Percentiles rank a stretch among this genome's conserved stretches.
Conservation (phyloP, 129 eudicot species). For the Apium graveolens region DNA sequence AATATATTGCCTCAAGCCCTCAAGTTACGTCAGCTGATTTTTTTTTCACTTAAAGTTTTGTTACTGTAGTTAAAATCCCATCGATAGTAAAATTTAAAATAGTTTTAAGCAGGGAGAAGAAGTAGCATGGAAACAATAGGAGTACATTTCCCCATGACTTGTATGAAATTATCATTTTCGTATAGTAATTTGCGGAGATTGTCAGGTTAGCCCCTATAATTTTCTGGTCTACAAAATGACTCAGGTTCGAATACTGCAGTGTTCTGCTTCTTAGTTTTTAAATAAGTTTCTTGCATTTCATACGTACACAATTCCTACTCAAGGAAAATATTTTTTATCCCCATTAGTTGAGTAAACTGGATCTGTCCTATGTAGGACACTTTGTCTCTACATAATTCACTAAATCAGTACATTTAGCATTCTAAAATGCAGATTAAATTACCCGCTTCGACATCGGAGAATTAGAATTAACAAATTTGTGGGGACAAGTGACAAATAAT, state of each 20-base stretch:
- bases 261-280: no score
- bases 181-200: not conserved
- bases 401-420: not conserved
- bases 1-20: not conserved
- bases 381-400: not conserved
- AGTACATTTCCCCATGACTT: not conserved
- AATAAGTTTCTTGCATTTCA: no score
- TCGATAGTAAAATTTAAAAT: not conserved
- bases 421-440: constrained; percentile 1
- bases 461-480: not conserved
- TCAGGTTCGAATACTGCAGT: not conserved
- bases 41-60: not conserved
- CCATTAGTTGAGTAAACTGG: no score
- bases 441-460: not conserved
- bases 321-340: no score
- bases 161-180: not conserved
- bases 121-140: not conserved
- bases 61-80: not conserved
- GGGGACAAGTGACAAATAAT: not conserved
- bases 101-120: not conserved
- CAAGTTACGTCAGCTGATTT: not conserved
- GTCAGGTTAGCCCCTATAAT: not conserved
- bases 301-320: no score
- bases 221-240: not conserved
- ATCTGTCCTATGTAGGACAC: not conserved